Conservation (phyloP, 208 protist genomes). For the Leishmania gerbilli region DNA sequence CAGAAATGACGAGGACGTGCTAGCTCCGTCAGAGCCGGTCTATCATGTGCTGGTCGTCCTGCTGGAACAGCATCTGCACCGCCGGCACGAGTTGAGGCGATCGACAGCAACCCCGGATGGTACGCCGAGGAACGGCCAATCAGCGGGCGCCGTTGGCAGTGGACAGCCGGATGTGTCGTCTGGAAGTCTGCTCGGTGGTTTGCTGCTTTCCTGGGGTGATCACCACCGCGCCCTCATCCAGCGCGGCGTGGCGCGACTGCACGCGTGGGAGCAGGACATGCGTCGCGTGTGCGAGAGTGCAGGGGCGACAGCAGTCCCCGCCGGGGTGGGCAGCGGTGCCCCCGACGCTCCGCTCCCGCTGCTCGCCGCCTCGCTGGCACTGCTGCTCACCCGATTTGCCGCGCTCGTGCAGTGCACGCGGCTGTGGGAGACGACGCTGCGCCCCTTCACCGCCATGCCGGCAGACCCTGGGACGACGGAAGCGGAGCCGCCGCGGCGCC, state of each 20-base stretch:
- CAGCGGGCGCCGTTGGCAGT: background rate
- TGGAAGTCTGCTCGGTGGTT: background rate
- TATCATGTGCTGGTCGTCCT: conserved; percentile 28
- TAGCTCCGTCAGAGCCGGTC: conserved; percentile 21
- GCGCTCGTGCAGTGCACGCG: conserved; percentile 15
- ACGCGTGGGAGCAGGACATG: conserved; percentile 31
- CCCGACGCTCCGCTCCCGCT: background rate
- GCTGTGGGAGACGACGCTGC: conserved; percentile 1
- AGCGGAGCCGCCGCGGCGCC: background rate
- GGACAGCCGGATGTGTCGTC: background rate
- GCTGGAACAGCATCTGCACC: conserved; percentile 15
- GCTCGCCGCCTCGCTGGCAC: conserved; percentile 3
- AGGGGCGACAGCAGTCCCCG: background rate
- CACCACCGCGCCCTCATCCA: conserved; percentile 15
- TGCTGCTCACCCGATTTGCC: conserved; percentile 14
- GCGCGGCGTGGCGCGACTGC: conserved; percentile 15
- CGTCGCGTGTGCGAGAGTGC: background rate
- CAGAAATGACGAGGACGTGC: conserved; percentile 12
- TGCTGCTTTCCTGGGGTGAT: conserved; percentile 13
- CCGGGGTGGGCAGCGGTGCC: background rate
- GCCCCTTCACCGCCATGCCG: background rate
- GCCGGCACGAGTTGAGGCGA: background rate
- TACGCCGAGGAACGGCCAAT: too few species aligned
- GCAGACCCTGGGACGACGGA: background rate
- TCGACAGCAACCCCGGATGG: background rate